phyloP scores from a whole-genome alignment of 345 rosid species.

The Corymbia maculata region DNA sequence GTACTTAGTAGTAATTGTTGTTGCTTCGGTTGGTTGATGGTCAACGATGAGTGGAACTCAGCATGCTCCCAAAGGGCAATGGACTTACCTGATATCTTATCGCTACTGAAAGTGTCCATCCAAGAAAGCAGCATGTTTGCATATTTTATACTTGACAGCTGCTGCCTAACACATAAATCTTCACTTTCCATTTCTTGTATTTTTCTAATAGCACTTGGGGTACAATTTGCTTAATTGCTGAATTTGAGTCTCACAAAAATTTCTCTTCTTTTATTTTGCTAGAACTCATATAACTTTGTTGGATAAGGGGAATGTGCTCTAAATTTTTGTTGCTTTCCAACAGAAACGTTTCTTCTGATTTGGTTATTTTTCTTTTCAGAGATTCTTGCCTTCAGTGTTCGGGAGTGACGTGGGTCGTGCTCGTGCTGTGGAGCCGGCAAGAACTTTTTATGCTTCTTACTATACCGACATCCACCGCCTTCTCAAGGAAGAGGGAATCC shows the following conservation, averaged over 20 bases:
- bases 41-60: background rate
- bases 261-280: background rate
- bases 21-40: background rate
- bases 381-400: constrained; percentile 7
- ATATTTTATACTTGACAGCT: background rate
- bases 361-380: background rate
- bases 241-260: background rate
- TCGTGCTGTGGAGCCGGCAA: constrained; percentile 1
- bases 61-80: background rate
- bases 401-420: constrained; percentile 4
- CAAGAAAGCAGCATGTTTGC: background rate
- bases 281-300: background rate
- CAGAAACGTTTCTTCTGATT: background rate
- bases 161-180: background rate
- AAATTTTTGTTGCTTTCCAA: background rate
- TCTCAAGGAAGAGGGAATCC: constrained; percentile 3
- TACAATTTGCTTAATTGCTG: background rate
- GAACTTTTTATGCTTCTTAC: background rate
- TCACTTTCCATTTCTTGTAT: background rate
- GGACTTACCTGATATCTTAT: background rate
- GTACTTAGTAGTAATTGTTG: background rate
- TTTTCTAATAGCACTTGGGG: background rate
- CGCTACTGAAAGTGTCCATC: background rate
- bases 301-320: background rate
- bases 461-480: background rate